Evolutionary conservation across 805 yeast species (phyloP), one percentile per base, ranked within the genome.

Genomic region (Jamesozyma jinghongensis): DNA sequence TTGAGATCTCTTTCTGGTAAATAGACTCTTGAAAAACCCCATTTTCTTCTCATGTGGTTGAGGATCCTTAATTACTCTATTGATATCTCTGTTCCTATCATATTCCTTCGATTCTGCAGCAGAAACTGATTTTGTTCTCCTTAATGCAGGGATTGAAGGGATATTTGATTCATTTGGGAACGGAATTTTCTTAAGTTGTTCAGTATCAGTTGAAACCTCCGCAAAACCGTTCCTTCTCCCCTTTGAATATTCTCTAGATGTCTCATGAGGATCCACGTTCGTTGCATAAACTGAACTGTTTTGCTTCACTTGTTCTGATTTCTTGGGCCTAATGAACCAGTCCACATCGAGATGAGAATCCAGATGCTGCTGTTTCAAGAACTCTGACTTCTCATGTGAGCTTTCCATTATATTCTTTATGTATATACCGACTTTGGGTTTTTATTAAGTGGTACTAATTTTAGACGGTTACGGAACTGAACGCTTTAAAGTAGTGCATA

Each of bases 11-110:
- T 35, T 43, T 26, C 53, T 17, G 19, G 47, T 36, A 44, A 67
- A 67, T 20, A 67, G 32, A 13, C 61, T 51, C 30, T 53, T 59
- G 46, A 67, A 63, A 41, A 67, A 67, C 1, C 70, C 68, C 11
- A 40, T 25, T 22, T 52, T 54, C 42, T 56, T 53, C 40, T 59
- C 59, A 20, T 44, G 26, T 3, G 44, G 22, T 28, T 36, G 34
- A 8, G 20, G n/a, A n/a, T n/a, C n/a, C n/a, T n/a, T n/a, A n/a
- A n/a, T n/a, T n/a, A n/a, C n/a, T n/a, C n/a, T n/a, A n/a, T n/a
- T n/a, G n/a, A n/a, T n/a, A 18, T 27, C 16, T 34, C 5, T 16
- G 37, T 29, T 14, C 30, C n/a, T 28, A 31, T 12, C 20, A 19
- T n/a, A 6, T 30, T 25, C n/a, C 26, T 33, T 35, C 41, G 16